Percentiles rank a stretch among this genome's conserved stretches.
phyloP scores from a whole-genome alignment of 2,329 filamentous ascomycete species.

The Paraphoma chrysanthemicola region DNA sequence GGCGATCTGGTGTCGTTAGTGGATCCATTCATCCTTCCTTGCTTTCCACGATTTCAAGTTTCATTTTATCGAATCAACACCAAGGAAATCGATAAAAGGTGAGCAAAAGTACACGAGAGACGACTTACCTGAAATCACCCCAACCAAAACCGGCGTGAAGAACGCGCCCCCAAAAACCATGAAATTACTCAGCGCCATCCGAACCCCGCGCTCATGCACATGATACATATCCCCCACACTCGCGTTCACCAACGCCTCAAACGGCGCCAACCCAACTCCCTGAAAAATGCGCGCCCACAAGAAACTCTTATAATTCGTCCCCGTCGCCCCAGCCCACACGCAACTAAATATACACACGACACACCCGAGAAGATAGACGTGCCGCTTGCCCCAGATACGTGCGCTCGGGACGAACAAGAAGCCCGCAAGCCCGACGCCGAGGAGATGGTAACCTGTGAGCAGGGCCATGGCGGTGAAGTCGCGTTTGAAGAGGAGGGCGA shows the following conservation, averaged over 20 bases:
- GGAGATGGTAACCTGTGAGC: constrained; percentile 85
- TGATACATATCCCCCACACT: constrained; percentile 89
- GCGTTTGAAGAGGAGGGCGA: constrained; percentile 70
- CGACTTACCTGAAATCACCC: constrained; percentile 70
- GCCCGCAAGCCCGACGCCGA: constrained; percentile 81
- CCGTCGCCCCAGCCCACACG: constrained; percentile 77
- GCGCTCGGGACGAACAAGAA: constrained; percentile 87
- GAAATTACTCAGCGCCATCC: constrained; percentile 83
- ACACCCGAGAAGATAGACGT: constrained; percentile 81
- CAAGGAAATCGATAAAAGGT: no score
- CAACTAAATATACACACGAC: constrained; percentile 75
- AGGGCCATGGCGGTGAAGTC: constrained; percentile 79
- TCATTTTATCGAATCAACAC: no score
- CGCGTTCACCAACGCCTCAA: constrained; percentile 88
- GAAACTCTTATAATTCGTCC: constrained; percentile 73
- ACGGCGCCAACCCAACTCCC: constrained; percentile 85
- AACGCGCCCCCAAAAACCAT: constrained; percentile 75
- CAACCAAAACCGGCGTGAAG: constrained; percentile 86
- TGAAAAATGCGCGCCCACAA: constrained; percentile 83
- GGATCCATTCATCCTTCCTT: no score
- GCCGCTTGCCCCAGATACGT: constrained; percentile 90
- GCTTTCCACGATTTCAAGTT: no score
- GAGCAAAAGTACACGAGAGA: no score
- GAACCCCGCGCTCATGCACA: constrained; percentile 82
- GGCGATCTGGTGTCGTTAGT: constrained; percentile 54